These are phyloP conservation scores for Fusarium foetens DNA, from an alignment of 2,329 filamentous ascomycete genomes.

Conservation along the genomic window DNA sequence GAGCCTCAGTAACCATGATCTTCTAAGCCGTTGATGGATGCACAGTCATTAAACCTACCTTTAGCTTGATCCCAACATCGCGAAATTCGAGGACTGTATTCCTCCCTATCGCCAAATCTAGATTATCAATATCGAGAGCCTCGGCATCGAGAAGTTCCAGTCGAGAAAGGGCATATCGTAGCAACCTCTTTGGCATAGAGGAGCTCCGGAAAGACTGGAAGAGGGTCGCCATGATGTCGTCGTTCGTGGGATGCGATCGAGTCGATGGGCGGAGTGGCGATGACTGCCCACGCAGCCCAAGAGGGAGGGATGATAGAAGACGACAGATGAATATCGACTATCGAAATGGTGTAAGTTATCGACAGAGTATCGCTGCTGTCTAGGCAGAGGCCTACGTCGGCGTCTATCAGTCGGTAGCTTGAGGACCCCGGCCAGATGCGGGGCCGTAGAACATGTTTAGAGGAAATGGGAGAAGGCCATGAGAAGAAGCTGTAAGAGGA, in stretches of 20 bases:
- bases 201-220: conserved; percentile 73
- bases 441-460: conserved; percentile 50
- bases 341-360: conserved; percentile 17
- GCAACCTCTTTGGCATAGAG: conserved; percentile 87
- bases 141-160: conserved; percentile 90
- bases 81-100: conserved; percentile 86
- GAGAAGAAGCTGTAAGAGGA: conserved; percentile 16
- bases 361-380: conserved; percentile 10
- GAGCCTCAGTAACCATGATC: conserved; percentile 35
- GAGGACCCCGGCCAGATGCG: conserved; percentile 49
- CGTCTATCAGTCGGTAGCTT: conserved; percentile 47
- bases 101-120: conserved; percentile 85
- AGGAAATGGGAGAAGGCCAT: conserved; percentile 37
- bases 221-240: conserved; percentile 73
- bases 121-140: conserved; percentile 83
- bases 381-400: conserved; percentile 29
- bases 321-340: conserved; percentile 1
- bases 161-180: conserved; percentile 85
- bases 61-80: conserved; percentile 83
- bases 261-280: conserved; percentile 22
- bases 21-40: conserved; percentile 14
- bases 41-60: conserved; percentile 61
- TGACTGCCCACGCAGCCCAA: conserved; percentile 35
- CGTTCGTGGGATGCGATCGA: conserved; percentile 7
- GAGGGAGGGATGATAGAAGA: conserved; percentile 1